phyloP scores from a whole-genome alignment of 2,329 filamentous ascomycete genomes.

The Dothiorella sarmentorum region DNA sequence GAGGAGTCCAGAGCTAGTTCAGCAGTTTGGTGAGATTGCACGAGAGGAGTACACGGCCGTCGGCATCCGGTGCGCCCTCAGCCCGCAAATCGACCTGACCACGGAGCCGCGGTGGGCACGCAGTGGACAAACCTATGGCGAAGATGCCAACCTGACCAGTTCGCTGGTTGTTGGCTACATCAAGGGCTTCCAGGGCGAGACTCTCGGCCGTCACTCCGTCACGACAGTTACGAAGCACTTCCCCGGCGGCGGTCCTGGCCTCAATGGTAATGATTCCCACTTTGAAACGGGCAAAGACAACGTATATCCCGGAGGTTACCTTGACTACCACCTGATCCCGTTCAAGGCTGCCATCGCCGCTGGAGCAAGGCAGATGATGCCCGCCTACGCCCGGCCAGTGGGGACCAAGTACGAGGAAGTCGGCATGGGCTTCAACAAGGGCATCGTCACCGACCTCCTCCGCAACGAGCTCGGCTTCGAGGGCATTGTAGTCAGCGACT shows the following conservation, averaged over 20 bases:
- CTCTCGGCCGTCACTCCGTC: conserved; percentile 44
- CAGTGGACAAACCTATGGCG: conserved; percentile 46
- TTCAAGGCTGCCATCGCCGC: conserved; percentile 51
- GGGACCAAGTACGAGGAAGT: conserved; percentile 47
- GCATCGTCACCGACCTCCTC: conserved; percentile 49
- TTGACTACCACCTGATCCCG: conserved; percentile 50
- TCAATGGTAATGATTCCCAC: conserved; percentile 52
- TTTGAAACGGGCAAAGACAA: conserved; percentile 53
- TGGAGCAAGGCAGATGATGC: conserved; percentile 52
- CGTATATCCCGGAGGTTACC: conserved; percentile 50
- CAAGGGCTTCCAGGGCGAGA: conserved; percentile 47
- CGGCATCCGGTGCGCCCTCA: conserved; percentile 46
- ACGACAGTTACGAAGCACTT: conserved; percentile 54
- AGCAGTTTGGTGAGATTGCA: conserved; percentile 48
- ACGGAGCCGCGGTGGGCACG: conserved; percentile 54
- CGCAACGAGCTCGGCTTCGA: conserved; percentile 48
- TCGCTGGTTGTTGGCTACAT: conserved; percentile 44
- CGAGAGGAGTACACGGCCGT: conserved; percentile 46
- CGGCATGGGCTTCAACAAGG: conserved; percentile 52
- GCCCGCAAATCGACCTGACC: conserved; percentile 51
- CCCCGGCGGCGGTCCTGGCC: conserved; percentile 49
- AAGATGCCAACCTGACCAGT: conserved; percentile 44
- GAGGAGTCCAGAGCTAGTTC: conserved; percentile 42
- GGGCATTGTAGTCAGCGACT: conserved; percentile 53
- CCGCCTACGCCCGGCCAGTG: conserved; percentile 50